Evolutionary conservation across 768 basidiomycete genomes (phyloP).

Genomic region (Coprinopsis marcescibilis): DNA sequence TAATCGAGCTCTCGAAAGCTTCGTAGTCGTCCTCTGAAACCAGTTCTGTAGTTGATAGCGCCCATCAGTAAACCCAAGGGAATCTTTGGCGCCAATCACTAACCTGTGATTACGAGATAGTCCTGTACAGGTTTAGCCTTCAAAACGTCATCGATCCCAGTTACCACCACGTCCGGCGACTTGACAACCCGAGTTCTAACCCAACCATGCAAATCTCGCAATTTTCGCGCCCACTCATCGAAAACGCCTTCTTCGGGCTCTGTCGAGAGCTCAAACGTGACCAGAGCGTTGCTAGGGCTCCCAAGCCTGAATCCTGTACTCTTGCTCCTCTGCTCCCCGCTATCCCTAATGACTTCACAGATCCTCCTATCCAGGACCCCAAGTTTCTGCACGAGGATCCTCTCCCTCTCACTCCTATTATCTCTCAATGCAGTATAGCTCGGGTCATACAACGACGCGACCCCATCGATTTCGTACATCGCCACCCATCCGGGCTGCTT

Average conservation of each 20-base stretch:
- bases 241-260: slow-evolving; percentile 16
- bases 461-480: slow-evolving; percentile 43
- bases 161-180: slow-evolving; percentile 35
- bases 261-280: slow-evolving; percentile 20
- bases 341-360: slow-evolving; percentile 21
- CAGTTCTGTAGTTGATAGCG: neutral
- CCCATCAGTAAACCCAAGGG: too few species aligned
- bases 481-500: slow-evolving; percentile 40
- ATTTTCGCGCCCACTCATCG: neutral
- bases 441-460: slow-evolving; percentile 33
- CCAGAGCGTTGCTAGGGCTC: slow-evolving; percentile 14
- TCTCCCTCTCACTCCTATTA: slow-evolving; percentile 39
- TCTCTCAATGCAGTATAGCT: slow-evolving; percentile 39
- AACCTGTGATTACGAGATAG: slow-evolving; percentile 2
- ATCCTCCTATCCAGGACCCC: slow-evolving; percentile 39
- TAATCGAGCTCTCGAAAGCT: too few species aligned
- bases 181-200: slow-evolving; percentile 33
- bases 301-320: slow-evolving; percentile 15
- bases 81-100: too few species aligned
- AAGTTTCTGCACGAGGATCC: slow-evolving; percentile 33
- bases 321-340: slow-evolving; percentile 1
- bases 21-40: too few species aligned
- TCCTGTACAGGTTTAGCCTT: neutral
- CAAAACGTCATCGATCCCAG: slow-evolving; percentile 19
- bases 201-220: slow-evolving; percentile 26